phyloP scores from a whole-genome alignment of 371 early-diverging fungal species.

The Dichotomocladium elegans region DNA sequence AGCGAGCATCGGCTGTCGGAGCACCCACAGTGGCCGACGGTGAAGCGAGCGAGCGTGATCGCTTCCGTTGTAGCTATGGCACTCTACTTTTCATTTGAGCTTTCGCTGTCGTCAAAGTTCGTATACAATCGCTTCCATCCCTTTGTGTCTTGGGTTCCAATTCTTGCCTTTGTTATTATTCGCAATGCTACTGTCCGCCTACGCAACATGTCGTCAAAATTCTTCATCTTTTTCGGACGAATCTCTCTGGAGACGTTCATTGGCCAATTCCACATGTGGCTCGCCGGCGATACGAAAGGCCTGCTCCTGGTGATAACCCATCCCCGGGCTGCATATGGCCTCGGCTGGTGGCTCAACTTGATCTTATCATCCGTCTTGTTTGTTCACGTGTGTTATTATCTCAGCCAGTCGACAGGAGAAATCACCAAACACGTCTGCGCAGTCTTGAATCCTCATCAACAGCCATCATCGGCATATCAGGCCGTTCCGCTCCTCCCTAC shows the following conservation, averaged over 20 bases:
- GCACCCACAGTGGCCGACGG: conserved; percentile 34
- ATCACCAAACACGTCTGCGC: conserved; percentile 42
- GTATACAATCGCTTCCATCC: conserved; percentile 60
- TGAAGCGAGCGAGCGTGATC: conserved; percentile 20
- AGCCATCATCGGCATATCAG: conserved; percentile 9
- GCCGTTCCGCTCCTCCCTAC: conserved; percentile 23
- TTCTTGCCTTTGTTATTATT: conserved; percentile 57
- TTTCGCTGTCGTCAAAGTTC: conserved; percentile 36
- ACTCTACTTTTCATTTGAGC: conserved; percentile 48
- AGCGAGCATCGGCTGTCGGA: conserved; percentile 33
- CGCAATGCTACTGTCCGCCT: conserved; percentile 58
- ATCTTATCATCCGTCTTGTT: conserved; percentile 49
- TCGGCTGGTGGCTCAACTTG: conserved; percentile 59
- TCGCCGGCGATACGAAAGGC: conserved; percentile 73
- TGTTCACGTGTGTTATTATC: conserved; percentile 47
- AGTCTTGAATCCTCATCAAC: neutral
- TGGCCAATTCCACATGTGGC: conserved; percentile 78
- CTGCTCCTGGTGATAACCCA: conserved; percentile 41
- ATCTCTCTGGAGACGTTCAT: conserved; percentile 75
- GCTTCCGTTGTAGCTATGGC: conserved; percentile 29
- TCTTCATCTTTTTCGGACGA: conserved; percentile 59
- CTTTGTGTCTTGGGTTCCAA: conserved; percentile 59
- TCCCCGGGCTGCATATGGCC: conserved; percentile 25
- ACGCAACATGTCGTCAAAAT: conserved; percentile 48
- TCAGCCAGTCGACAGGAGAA: conserved; percentile 49